Percentiles rank a stretch among this genome's conserved stretches.
phyloP scores from a whole-genome alignment of 106 monocot species.

The Dendrobium officinale region DNA sequence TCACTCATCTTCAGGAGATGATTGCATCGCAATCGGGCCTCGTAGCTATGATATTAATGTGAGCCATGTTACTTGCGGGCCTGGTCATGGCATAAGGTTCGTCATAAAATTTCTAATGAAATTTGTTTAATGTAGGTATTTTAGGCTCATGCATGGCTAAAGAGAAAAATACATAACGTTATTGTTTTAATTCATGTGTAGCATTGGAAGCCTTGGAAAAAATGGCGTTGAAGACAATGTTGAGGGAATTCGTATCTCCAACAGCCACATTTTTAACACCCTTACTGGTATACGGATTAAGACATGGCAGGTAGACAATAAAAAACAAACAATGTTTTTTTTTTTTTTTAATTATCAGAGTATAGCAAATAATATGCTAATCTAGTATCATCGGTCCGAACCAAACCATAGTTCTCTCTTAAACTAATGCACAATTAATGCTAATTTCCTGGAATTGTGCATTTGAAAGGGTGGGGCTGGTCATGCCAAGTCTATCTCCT shows the following conservation, averaged over 20 bases:
- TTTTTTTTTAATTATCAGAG: no score
- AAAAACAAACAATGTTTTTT: no score
- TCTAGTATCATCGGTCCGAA: no score
- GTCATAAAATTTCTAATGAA: neutral
- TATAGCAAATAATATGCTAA: neutral
- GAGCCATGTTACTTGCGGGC: conserved; percentile 12
- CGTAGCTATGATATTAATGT: conserved; percentile 14
- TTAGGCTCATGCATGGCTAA: no score
- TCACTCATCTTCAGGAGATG: conserved; percentile 3
- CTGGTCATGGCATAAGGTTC: conserved; percentile 18
- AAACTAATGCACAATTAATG: no score
- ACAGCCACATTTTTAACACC: conserved; percentile 6
- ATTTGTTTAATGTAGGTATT: no score
- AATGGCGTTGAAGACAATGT: conserved; percentile 7
- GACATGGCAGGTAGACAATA: conserved; percentile 13
- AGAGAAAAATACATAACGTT: neutral
- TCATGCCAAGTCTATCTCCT: conserved; percentile 8
- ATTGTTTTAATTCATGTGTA: neutral
- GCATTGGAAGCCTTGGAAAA: conserved; percentile 16
- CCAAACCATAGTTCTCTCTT: no score
- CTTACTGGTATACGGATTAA: conserved; percentile 12
- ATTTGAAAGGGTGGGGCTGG: conserved; percentile 15
- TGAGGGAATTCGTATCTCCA: conserved; percentile 3
- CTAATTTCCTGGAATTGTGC: no score
- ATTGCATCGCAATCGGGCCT: conserved; percentile 9